Base-by-base conservation (phyloP, 139 green algal genomes). In the Zygnema cylindricum region DNA sequence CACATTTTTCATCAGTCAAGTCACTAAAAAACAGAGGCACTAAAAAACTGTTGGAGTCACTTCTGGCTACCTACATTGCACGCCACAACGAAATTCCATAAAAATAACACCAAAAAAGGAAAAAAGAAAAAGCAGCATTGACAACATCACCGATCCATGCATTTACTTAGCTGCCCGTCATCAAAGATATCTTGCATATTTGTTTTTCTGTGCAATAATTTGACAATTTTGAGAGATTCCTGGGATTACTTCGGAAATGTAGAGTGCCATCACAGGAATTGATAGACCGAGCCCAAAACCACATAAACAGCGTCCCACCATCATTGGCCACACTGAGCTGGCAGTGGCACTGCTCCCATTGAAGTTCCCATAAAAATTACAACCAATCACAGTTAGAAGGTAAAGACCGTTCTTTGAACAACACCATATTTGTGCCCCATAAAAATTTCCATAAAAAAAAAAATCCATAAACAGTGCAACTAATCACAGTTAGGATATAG, bases 211-310 rank as follows among this genome's bases (percentile, higher is more conserved):
- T n/a, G n/a, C n/a, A n/a, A n/a, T n/a, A n/a, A n/a, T n/a, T n/a
- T n/a, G n/a, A n/a, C n/a, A n/a, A n/a, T n/a, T n/a, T n/a, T n/a
- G n/a, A n/a, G n/a, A 43, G 23, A 25, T 3, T 86, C 54, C 2
- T 41, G 7, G 22, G 3, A 41, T 42, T 23, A 89, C 84, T 76
- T 89, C 84, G 7, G 84, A 85, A 83, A 98, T 98, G 94, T 98
- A 98, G 0, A 98, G 94, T 1, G 96, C 96, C 63, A 98, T 95
- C 1, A 99, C 90, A 0, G 95, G 94, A 0, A 94, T 97, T 21
- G 94, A 94, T 11, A 99, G 93, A 1, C 96, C 96, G 41, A 99
- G 98, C 57, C 96, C 96, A 1, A 97, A 22, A 1, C 96, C 96
- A 0, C 93, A 89, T 1, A 99, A 23, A 81, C 95, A 92, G 1